Conservation (phyloP, 805 yeast species). For the Nakazawaea sp. region DNA sequence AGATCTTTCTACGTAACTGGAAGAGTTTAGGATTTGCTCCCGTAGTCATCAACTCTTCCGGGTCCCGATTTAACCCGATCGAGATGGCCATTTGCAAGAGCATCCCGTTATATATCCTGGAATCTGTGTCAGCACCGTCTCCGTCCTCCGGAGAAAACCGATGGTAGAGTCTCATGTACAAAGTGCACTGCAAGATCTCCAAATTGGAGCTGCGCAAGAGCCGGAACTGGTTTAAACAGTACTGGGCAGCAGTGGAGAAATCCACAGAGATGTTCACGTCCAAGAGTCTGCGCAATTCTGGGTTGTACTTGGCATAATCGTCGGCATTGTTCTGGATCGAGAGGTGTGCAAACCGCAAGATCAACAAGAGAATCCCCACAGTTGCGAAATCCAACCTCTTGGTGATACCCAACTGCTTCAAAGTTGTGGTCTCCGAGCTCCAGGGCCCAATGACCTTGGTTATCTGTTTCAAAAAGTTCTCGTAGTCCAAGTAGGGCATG, state of each 20-base stretch:
- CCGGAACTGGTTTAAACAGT: constrained; percentile 40
- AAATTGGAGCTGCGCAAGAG: constrained; percentile 33
- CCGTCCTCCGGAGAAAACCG: constrained; percentile 42
- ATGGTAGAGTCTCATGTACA: constrained; percentile 35
- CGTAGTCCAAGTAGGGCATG: constrained; percentile 38
- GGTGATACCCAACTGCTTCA: constrained; percentile 12
- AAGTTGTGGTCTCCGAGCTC: constrained; percentile 4
- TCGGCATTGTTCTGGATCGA: constrained; percentile 4
- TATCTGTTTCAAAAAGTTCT: constrained; percentile 23
- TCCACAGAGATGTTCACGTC: constrained; percentile 26
- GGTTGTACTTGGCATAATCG: background rate
- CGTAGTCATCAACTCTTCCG: constrained; percentile 32
- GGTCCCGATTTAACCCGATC: constrained; percentile 54
- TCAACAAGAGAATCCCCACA: constrained; percentile 6
- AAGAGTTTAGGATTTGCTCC: constrained; percentile 23
- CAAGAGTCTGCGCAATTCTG: background rate
- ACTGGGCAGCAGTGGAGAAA: constrained; percentile 35
- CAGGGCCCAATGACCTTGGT: constrained; percentile 27
- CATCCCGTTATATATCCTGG: constrained; percentile 40
- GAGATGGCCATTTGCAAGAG: constrained; percentile 52
- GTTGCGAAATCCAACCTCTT: constrained; percentile 15
- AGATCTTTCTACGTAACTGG: constrained; percentile 40
- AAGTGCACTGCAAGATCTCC: constrained; percentile 37
- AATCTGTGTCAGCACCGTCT: constrained; percentile 41
- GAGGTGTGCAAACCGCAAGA: constrained; percentile 7